Percentiles rank a stretch among this genome's conserved stretches.
Evolutionary conservation across 179 eudicot species (phyloP).

Genomic region (Heliamphora pulchella): DNA sequence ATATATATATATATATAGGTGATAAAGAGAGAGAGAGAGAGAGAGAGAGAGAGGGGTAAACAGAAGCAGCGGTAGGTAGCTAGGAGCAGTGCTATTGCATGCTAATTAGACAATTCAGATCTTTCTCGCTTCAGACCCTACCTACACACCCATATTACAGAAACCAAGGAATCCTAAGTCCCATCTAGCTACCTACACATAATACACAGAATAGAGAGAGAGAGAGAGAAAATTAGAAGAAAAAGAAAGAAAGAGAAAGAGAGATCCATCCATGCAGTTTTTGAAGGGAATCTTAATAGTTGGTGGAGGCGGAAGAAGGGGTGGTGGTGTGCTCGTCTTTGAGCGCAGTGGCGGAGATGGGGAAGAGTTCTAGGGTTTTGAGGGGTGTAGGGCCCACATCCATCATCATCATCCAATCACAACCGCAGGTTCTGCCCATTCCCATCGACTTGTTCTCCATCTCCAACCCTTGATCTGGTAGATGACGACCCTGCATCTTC

Average conservation of each 20-base stretch:
- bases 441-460: slow-evolving; percentile 18
- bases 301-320: slow-evolving; percentile 8
- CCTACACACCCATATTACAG: background rate
- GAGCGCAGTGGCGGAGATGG: slow-evolving; percentile 37
- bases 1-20: background rate
- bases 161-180: no score
- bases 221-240: background rate
- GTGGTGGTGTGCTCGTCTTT: slow-evolving; percentile 12
- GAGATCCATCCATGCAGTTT: no score
- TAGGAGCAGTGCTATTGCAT: background rate
- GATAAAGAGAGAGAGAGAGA: no score
- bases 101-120: slow-evolving; percentile 15
- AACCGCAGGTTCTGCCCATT: slow-evolving; percentile 13
- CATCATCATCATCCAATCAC: slow-evolving; percentile 27
- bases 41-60: no score
- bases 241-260: no score
- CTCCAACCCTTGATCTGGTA: background rate
- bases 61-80: background rate
- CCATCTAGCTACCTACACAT: background rate
- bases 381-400: slow-evolving; percentile 35
- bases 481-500: slow-evolving; percentile 22
- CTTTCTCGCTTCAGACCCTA: slow-evolving; percentile 11
- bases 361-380: slow-evolving; percentile 81
- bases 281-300: background rate
- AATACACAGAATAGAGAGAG: background rate